Evolutionary conservation across 306 rosid genomes (phyloP), one percentile per base, ranked within the genome.

Genomic region (Vicia sativa): DNA sequence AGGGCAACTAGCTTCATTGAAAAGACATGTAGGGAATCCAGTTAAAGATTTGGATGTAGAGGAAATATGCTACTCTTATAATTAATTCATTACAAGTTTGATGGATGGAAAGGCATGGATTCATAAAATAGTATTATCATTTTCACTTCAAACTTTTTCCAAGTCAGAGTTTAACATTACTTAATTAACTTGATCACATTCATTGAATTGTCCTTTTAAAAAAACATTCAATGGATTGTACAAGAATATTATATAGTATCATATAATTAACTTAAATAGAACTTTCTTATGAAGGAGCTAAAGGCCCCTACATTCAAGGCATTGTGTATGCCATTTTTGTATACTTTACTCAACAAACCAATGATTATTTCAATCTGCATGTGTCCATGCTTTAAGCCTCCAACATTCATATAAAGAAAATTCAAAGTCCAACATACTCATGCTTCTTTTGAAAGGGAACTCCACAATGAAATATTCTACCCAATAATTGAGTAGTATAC

Each of bases 1-100:
- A 84, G 67, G 73, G 97, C 91, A 60, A 76, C 79, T 71, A 90
- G 92, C 81, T 86, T 67, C 65, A 75, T 86, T 52, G 86, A 86
- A 77, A 75, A 63, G 80, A 15, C 85, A 70, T 74, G 43, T 39
- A 28, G 80, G 71, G 68, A 23, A 25, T 63, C 52, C 49, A 45
- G n/a, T 69, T 65, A 77, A 67, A 46, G 41, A 69, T 65, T 76
- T 49, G 19, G 74, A 78, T 34, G 45, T 38, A n/a, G 76, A 75
- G 71, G 74, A 78, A 49, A 65, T 64, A 46, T 75, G 59, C 50
- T 62, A 50, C 12, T 53, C 67, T 66, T 59, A 43, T 52, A 12
- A 52, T 52, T 68, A 69, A 42, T n/a, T 42, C 65, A 62, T 43
- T 52, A 60, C 39, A 68, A 39, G 49, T 67, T 74, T 66, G 12